Evolutionary conservation across 2,329 filamentous ascomycete genomes (phyloP), one percentile per base, ranked within the genome.

Genomic region (Cladosporium velox): DNA sequence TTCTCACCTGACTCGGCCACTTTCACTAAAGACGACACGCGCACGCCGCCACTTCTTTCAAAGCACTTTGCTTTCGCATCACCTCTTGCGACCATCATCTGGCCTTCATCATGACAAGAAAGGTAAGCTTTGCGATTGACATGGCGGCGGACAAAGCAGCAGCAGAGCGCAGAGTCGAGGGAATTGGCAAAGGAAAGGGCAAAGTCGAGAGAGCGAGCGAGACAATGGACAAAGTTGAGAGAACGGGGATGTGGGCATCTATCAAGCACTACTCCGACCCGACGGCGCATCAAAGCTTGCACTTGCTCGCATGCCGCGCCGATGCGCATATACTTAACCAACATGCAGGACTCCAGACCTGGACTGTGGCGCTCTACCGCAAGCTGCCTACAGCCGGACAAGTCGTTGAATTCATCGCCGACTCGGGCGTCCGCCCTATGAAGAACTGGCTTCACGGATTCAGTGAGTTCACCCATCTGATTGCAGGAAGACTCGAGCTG

Each of bases 281-380:
- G 24, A 35, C 59, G 59, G 59, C 59, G 44, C 47, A 52, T 6
- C 30, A 62, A 41, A 62, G 59, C 59, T 32, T 62, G 28, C 41
- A 62, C 15, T 26, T 28, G 6, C 26, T 62, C 30, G 41, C 44
- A 15, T 44, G 30, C 5, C n/a, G 28, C 26, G 38, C 24, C 32
- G 24, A 47, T n/a, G 24, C 38, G 24, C 26, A 44, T 10, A 3
- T 12, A 24, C 26, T n/a, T 18, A 18, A 34, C n/a, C 10, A 49
- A n/a, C 26, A 60, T 10, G 58, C 41, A 18, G 44, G 7, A n/a
- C 26, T 26, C 15, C 26, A 7, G 32, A 14, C 14, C 14, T 54
- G 47, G 49, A 28, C 21, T 10, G 14, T 21, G 12, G 34, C 60
- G 12, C 3, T 63, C 15, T 51, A n/a, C 18, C 30, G 32, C 21